phyloP scores from a whole-genome alignment of 1,284 basidiomycete genomes.

The Sporisorium exsertum region DNA sequence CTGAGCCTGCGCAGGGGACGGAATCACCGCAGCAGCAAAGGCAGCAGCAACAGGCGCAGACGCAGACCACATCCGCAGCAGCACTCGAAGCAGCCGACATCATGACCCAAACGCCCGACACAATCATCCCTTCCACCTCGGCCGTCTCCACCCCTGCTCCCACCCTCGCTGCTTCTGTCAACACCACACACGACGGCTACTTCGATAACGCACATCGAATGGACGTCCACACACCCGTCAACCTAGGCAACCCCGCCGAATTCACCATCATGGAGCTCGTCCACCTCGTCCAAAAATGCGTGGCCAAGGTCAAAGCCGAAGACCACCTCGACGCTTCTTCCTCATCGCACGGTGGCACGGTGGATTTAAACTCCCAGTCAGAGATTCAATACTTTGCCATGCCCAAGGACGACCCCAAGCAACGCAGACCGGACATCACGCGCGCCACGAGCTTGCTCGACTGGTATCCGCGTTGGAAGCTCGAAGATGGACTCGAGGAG shows the following conservation, averaged over 20 bases:
- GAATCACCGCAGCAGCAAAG: constrained; percentile 68
- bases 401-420: constrained; percentile 85
- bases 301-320: constrained; percentile 41
- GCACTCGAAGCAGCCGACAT: constrained; percentile 67
- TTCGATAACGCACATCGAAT: constrained; percentile 14
- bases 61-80: constrained; percentile 1
- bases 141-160: constrained; percentile 20
- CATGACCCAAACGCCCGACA: constrained; percentile 35
- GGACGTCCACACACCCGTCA: constrained; percentile 75
- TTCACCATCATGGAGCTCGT: constrained; percentile 80
- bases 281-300: constrained; percentile 60
- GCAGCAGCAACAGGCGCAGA: not conserved
- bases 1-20: constrained; percentile 9
- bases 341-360: constrained; percentile 69
- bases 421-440: constrained; percentile 89
- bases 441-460: constrained; percentile 84
- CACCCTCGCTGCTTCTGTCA: not conserved
- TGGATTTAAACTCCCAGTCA: not conserved
- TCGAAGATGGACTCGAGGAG: constrained; percentile 89
- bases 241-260: constrained; percentile 93
- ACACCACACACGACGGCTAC: constrained; percentile 1
- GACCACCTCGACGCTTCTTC: constrained; percentile 5
- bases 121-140: constrained; percentile 27
- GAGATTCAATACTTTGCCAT: constrained; percentile 64
- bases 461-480: constrained; percentile 94